Evolutionary conservation across 139 green algal genomes (phyloP), one percentile per base, ranked within the genome.

Genomic region (Limnomonas spitsbergensis): DNA sequence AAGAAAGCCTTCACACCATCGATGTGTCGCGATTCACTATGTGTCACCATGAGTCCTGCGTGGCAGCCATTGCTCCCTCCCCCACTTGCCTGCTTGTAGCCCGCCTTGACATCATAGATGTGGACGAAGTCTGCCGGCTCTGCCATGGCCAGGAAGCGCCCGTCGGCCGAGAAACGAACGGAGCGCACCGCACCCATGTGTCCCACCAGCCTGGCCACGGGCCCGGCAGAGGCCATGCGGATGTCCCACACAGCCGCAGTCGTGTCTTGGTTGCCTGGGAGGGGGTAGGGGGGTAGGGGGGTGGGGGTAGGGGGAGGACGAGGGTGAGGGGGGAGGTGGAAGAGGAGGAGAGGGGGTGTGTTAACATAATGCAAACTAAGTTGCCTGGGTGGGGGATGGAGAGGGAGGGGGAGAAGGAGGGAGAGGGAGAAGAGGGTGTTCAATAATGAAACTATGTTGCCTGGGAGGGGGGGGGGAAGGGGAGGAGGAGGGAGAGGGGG

Each of bases 91-190:
- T 81, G 3, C 67, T 77, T 52, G 69, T 87, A 86, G 38, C 69
- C 81, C 3, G 66, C 72, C 2, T 42, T 52, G 27, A 91, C 87
- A 73, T 97, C 94, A 69, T 93, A 96, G 6, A 98, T 39, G 52
- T 95, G 94, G 38, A 98, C 92, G 78, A 97, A 98, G 86, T 98
- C 95, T 0, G 92, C 93, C 0, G 95, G 91, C 83, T 98, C 95
- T 1, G 90, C 87, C 34, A 91, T 89, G 1, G 92, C 93, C 69
- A 98, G 85, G 78, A 91, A 92, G 1, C 77, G 31, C 34, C 95
- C 94, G 68, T 95, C 86, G 20, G 82, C 69, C 24, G 82, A 90
- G 80, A 92, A 98, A 6, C 93, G 79, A 56, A 95, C 76, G 1
- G 88, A 92, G 1, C 91, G 24, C 3, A 96, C 88, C 7, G 93